These are phyloP conservation scores for Scutellaria baicalensis DNA, from an alignment of 257 asterid species.

Conservation along the genomic window DNA sequence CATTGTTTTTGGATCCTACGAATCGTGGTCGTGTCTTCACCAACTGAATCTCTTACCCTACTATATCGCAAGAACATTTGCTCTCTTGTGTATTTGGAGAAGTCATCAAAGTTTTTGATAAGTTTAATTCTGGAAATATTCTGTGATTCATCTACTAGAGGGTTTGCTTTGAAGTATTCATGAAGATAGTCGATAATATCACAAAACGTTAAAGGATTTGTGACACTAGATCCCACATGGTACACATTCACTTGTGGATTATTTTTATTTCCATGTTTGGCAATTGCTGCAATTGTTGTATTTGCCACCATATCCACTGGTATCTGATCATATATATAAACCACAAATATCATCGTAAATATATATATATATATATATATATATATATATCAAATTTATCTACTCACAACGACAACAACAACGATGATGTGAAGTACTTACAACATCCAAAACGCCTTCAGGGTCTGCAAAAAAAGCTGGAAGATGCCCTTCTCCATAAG, in stretches of 20 bases:
- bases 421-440: neutral
- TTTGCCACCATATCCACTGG: slow-evolving; percentile 23
- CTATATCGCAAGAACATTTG: neutral
- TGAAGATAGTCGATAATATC: neutral
- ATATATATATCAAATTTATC: no score
- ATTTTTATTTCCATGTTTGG: slow-evolving; percentile 11
- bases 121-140: neutral
- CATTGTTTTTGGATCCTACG: neutral
- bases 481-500: slow-evolving; percentile 22
- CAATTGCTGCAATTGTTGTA: slow-evolving; percentile 25
- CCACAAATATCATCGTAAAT: neutral
- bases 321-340: slow-evolving; percentile 15
- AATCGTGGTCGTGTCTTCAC: neutral
- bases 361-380: no score
- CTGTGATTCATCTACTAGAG: neutral
- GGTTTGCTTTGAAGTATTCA: neutral
- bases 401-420: no score
- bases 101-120: neutral
- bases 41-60: neutral
- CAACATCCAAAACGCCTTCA: neutral
- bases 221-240: neutral
- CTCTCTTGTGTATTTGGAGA: neutral
- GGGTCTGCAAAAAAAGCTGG: slow-evolving; percentile 16
- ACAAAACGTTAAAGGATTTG: neutral
- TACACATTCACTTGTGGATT: neutral